phyloP scores from a whole-genome alignment of 768 basidiomycete species.

The Bullera alba region DNA sequence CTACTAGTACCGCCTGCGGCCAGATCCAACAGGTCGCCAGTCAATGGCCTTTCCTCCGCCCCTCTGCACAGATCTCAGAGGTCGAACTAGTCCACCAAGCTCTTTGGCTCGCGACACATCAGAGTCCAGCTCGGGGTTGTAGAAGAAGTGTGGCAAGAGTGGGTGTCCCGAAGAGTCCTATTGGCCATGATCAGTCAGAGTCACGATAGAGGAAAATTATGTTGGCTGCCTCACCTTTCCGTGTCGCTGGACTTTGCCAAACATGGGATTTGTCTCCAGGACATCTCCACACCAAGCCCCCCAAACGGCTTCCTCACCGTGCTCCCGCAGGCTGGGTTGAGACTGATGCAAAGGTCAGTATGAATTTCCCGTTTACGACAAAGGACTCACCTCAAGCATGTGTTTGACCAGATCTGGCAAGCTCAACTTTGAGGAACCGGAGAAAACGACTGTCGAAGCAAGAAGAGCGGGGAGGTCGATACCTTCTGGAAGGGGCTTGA shows the following conservation, averaged over 20 bases:
- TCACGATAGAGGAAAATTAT: not conserved
- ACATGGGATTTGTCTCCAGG: slow-evolving; percentile 36
- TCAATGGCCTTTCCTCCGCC: slow-evolving; percentile 43
- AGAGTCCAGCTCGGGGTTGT: slow-evolving; percentile 43
- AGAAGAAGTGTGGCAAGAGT: slow-evolving; percentile 44
- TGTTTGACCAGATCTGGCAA: slow-evolving; percentile 44
- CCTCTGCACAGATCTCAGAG: slow-evolving; percentile 37
- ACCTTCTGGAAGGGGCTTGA: slow-evolving; percentile 8
- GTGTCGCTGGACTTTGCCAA: slow-evolving; percentile 41
- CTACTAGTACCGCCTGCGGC: slow-evolving; percentile 17
- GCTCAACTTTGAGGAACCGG: slow-evolving; percentile 36
- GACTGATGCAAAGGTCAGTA: slow-evolving; percentile 22
- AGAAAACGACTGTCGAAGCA: slow-evolving; percentile 43
- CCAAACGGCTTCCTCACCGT: slow-evolving; percentile 36
- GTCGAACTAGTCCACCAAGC: slow-evolving; percentile 40
- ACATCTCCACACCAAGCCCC: slow-evolving; percentile 22
- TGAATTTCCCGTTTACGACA: not conserved
- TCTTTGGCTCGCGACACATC: slow-evolving; percentile 35
- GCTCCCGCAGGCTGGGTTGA: slow-evolving; percentile 34
- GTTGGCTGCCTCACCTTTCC: slow-evolving; percentile 33
- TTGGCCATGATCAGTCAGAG: not conserved
- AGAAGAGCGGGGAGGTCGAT: slow-evolving; percentile 38
- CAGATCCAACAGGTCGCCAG: slow-evolving; percentile 43
- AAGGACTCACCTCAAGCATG: slow-evolving; percentile 41
- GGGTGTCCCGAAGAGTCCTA: slow-evolving; percentile 47